phyloP scores from a whole-genome alignment of 495 filamentous ascomycete genomes.

The Penicillium paradoxum region DNA sequence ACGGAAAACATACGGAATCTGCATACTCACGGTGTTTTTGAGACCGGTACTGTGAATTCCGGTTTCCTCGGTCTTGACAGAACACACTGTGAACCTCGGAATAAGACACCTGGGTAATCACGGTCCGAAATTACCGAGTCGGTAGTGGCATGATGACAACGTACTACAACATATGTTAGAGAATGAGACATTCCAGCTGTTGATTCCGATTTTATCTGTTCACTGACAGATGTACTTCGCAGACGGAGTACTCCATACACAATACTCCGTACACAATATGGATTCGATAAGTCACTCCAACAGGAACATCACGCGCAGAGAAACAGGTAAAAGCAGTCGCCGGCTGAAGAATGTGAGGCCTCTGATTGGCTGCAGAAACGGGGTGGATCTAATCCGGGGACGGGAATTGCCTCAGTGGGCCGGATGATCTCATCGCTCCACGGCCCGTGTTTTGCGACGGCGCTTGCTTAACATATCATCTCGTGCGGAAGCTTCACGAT shows the following conservation, averaged over 20 bases:
- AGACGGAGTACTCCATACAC: no score
- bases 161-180: not conserved
- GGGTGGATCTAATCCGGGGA: constrained; percentile 14
- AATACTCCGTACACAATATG: not conserved
- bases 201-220: no score
- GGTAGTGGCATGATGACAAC: not conserved
- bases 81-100: not conserved
- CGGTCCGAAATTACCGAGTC: constrained; percentile 3
- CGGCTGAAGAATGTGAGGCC: constrained; percentile 8
- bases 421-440: constrained; percentile 17
- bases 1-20: not conserved
- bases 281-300: not conserved
- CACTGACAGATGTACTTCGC: no score
- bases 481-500: no score
- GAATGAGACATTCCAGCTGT: no score
- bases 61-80: not conserved
- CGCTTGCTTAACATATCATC: no score
- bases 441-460: no score
- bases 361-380: constrained; percentile 18
- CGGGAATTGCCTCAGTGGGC: constrained; percentile 6
- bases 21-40: not conserved
- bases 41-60: not conserved
- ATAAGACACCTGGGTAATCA: not conserved
- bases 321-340: constrained; percentile 13
- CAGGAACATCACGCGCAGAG: not conserved